Percentiles rank a stretch among this genome's conserved stretches.
Conservation (phyloP, 1,284 basidiomycete species). For the Microbotryum violaceum region DNA sequence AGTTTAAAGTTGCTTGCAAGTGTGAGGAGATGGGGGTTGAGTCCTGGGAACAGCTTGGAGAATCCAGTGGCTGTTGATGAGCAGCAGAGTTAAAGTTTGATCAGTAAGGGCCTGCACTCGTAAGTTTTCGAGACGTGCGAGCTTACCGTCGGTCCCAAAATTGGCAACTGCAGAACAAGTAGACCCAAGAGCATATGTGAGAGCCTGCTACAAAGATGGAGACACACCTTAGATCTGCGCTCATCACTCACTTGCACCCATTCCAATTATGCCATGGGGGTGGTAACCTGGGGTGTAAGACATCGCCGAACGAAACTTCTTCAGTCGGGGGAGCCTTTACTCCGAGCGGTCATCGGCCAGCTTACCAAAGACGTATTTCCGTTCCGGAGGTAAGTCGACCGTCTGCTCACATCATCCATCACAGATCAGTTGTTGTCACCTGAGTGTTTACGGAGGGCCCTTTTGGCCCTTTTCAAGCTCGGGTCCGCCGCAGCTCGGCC, state of each 20-base stretch:
- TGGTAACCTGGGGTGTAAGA: constrained; percentile 56
- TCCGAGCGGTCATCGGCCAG: too few species aligned
- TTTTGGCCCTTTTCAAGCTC: too few species aligned
- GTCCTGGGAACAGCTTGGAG: constrained; percentile 78
- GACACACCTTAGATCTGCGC: constrained; percentile 2
- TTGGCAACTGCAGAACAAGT: constrained; percentile 54
- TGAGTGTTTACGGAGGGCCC: too few species aligned
- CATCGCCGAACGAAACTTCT: background rate
- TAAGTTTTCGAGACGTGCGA: constrained; percentile 2
- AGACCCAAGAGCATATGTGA: background rate
- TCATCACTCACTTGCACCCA: constrained; percentile 45
- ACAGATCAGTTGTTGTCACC: too few species aligned
- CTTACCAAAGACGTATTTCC: constrained; percentile 79
- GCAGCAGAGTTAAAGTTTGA: background rate
- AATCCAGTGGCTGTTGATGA: constrained; percentile 73
- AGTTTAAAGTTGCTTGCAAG: constrained; percentile 71
- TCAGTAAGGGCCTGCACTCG: background rate
- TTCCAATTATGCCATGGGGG: constrained; percentile 90
- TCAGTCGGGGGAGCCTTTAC: too few species aligned
- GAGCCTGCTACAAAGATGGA: background rate
- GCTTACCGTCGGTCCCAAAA: constrained; percentile 79
- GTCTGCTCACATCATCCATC: constrained; percentile 50
- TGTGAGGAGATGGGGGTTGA: constrained; percentile 86
- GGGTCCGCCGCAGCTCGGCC: too few species aligned
- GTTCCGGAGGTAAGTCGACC: constrained; percentile 72